Evolutionary conservation across 768 basidiomycete genomes (phyloP), one percentile per base, ranked within the genome.

Genomic region (Mycena sanguinolenta): DNA sequence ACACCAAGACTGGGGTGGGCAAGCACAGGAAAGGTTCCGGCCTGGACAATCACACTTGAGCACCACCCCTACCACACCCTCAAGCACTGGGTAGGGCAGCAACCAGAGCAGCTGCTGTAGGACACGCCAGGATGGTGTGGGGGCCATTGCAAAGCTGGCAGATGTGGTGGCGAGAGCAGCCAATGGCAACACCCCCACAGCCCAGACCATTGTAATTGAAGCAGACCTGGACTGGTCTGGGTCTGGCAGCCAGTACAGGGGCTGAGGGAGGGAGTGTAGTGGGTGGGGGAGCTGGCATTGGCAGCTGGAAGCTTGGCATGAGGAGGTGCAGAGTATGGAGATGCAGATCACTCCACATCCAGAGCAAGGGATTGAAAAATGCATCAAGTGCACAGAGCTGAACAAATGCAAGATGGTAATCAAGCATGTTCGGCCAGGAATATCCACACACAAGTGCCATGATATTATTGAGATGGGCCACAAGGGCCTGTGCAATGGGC

Each of bases 401-500:
- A 12, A 63, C 17, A 19, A 63, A 63, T 6, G 63, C 38, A 28
- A 64, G 28, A 12, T 64, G 63, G 21, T 64, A 64, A 6, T 64
- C 39, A 13, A 64, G 63, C 0, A 64, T 53, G 2, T 25, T 7
- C 6, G 53, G 3, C 63, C 63, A 64, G 28, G 63, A 10, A 12
- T 44, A 64, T 1, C 17, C 61, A 0, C 61, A 7, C 0, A 50
- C n/a, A 10, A 63, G 2, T 6, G 14, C 8, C 6, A 63, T 39
- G 1, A 63, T 53, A 25, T 36, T 63, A 12, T 28, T 39, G 25
- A 63, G 49, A 34, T 63, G 25, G 3, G 61, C 49, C 4, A 50
- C 0, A 25, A 63, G 61, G 28, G 49, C 61, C 50, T 63, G 61
- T 1, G 49, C n/a, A 10, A 63, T 28, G 3, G 61, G 61, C 6